Evolutionary conservation across 306 rosid genomes (phyloP).

Genomic region (Vigna mungo): DNA sequence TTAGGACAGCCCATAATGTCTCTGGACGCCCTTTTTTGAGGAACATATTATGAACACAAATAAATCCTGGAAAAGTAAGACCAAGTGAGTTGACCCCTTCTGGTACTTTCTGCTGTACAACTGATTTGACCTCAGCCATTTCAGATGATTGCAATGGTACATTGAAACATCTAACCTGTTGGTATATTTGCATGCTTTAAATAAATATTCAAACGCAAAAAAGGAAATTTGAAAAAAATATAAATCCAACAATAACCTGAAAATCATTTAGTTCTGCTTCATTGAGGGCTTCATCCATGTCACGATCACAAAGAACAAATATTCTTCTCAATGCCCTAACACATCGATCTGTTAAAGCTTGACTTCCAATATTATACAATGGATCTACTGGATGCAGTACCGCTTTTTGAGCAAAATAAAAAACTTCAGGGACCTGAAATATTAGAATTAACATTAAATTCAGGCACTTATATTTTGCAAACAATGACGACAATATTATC

Average conservation of each 20-base stretch:
- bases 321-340: conserved; percentile 86
- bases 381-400: conserved; percentile 88
- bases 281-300: conserved; percentile 93
- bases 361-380: conserved; percentile 79
- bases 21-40: conserved; percentile 78
- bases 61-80: conserved; percentile 84
- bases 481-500: conserved; percentile 14
- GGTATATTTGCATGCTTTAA: conserved; percentile 41
- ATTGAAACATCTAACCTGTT: conserved; percentile 81
- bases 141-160: conserved; percentile 77
- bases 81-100: conserved; percentile 86
- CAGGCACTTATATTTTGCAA: conserved; percentile 37
- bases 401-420: conserved; percentile 89
- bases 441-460: conserved; percentile 40
- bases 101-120: conserved; percentile 76
- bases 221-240: conserved; percentile 15
- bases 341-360: conserved; percentile 70
- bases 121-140: conserved; percentile 67
- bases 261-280: conserved; percentile 86
- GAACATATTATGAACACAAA: conserved; percentile 75
- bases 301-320: conserved; percentile 80
- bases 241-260: conserved; percentile 67
- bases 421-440: conserved; percentile 85
- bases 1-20: conserved; percentile 87
- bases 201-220: conserved; percentile 29